Conservation (phyloP, 495 filamentous ascomycete species). For the Chaetomium tenue region DNA sequence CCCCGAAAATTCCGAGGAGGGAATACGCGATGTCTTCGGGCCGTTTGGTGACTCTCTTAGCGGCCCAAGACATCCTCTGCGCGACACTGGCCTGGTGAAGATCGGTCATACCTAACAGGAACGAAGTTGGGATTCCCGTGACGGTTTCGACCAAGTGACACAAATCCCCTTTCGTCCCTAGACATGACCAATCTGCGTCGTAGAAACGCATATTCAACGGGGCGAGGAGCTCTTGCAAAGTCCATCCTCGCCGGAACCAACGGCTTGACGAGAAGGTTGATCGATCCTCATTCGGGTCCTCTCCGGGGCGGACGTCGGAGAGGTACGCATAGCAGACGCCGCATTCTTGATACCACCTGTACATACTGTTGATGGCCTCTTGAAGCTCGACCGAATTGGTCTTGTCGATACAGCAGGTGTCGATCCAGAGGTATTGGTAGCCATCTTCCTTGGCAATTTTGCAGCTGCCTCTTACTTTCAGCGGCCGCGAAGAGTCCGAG, state of each 20-base stretch:
- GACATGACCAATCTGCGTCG: conserved; percentile 28
- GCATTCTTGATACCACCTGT: conserved; percentile 37
- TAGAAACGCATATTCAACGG: conserved; percentile 36
- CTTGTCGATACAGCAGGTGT: conserved; percentile 40
- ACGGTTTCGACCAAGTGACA: conserved; percentile 12
- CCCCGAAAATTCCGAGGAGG: conserved; percentile 38
- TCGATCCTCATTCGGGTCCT: fast-evolving
- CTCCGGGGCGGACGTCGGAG: conserved; percentile 9
- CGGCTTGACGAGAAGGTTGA: conserved; percentile 15
- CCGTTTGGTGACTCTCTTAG: conserved; percentile 29
- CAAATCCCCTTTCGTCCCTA: conserved; percentile 30
- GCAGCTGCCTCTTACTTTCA: conserved; percentile 5
- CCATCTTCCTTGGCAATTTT: conserved; percentile 10
- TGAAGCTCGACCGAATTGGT: conserved; percentile 33
- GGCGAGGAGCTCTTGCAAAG: conserved; percentile 45
- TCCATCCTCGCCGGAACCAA: conserved; percentile 48
- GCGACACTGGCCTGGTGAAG: conserved; percentile 28
- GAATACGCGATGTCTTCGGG: conserved; percentile 42
- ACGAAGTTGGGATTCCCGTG: conserved; percentile 31
- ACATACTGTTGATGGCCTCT: conserved; percentile 47
- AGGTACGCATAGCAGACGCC: conserved; percentile 38
- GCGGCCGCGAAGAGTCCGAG: conserved; percentile 2
- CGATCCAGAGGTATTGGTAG: conserved; percentile 34
- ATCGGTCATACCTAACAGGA: background rate
- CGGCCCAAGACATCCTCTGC: conserved; percentile 42